Evolutionary conservation across 1,284 basidiomycete genomes (phyloP).

Genomic region (Apiotrichum domesticum): DNA sequence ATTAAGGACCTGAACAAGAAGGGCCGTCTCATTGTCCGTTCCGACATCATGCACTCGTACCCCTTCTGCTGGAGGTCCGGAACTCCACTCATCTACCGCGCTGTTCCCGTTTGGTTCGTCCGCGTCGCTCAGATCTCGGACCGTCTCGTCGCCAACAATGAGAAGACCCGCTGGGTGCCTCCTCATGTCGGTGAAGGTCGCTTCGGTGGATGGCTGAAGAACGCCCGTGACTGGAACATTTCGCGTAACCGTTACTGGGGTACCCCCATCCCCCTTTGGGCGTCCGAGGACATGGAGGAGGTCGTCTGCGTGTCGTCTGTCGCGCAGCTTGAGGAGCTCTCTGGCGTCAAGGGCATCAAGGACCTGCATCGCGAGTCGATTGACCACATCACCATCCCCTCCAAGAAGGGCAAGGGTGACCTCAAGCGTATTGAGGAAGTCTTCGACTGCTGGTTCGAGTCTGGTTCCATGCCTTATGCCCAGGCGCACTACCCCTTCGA

Average conservation of each 20-base stretch:
- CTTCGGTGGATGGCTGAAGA: slow-evolving; percentile 95
- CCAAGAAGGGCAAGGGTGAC: slow-evolving; percentile 79
- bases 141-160: slow-evolving; percentile 83
- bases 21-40: slow-evolving; percentile 81
- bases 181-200: slow-evolving; percentile 81
- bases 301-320: slow-evolving; percentile 84
- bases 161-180: slow-evolving; percentile 91
- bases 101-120: slow-evolving; percentile 95
- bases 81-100: slow-evolving; percentile 93
- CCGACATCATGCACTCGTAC: slow-evolving; percentile 82
- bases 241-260: slow-evolving; percentile 99
- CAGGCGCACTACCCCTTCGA: slow-evolving; percentile 98
- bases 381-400: slow-evolving; percentile 94
- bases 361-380: slow-evolving; percentile 94
- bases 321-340: slow-evolving; percentile 77
- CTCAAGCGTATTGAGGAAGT: slow-evolving; percentile 91
- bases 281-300: slow-evolving; percentile 88
- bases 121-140: slow-evolving; percentile 79
- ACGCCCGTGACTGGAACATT: slow-evolving; percentile 98
- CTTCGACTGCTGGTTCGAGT: slow-evolving; percentile 99
- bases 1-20: slow-evolving; percentile 85
- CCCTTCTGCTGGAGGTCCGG: slow-evolving; percentile 97
- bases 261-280: slow-evolving; percentile 96
- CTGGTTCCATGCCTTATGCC: slow-evolving; percentile 99
- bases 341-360: slow-evolving; percentile 77